Percentiles rank a stretch among this genome's conserved stretches.
Evolutionary conservation across 495 filamentous ascomycete species (phyloP).

Genomic region (Aspergillus sclerotiicarbonarius): DNA sequence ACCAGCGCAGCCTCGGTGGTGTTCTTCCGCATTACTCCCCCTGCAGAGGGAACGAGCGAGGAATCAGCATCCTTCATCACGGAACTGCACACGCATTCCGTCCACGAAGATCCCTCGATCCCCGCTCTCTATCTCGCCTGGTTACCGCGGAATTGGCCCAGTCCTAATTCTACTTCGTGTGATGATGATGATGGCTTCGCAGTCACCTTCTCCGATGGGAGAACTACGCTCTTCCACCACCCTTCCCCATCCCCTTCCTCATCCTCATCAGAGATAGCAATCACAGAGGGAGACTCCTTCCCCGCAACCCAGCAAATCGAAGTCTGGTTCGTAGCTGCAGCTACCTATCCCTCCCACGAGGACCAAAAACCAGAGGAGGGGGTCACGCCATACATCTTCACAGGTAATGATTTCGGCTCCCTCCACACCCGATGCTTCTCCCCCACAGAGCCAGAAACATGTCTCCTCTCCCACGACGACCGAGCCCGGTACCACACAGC

Average conservation of each 20-base stretch:
- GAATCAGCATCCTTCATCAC: constrained; percentile 22
- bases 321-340: constrained; percentile 46
- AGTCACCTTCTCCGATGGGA: constrained; percentile 67
- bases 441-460: constrained; percentile 13
- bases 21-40: constrained; percentile 53
- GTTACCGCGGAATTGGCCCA: constrained; percentile 52
- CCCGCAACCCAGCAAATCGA: constrained; percentile 40
- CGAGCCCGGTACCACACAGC: constrained; percentile 60
- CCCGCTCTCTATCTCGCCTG: constrained; percentile 72
- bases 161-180: constrained; percentile 17
- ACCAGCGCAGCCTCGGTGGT: constrained; percentile 68
- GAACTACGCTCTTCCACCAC: constrained; percentile 48
- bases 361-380: too few relatives aligned
- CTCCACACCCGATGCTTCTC: constrained; percentile 34
- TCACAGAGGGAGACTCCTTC: constrained; percentile 23
- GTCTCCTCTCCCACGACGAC: constrained; percentile 33
- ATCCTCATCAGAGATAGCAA: too few relatives aligned
- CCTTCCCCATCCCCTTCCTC: not conserved
- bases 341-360: constrained; percentile 16
- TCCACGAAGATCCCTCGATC: constrained; percentile 49
- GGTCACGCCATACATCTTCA: constrained; percentile 35
- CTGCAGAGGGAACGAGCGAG: not conserved
- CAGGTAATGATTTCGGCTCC: constrained; percentile 35
- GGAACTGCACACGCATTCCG: constrained; percentile 35
- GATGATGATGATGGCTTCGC: constrained; percentile 44